These are phyloP conservation scores for Yarrowia sp. DNA, from an alignment of 805 yeast genomes.

Conservation along the genomic window DNA sequence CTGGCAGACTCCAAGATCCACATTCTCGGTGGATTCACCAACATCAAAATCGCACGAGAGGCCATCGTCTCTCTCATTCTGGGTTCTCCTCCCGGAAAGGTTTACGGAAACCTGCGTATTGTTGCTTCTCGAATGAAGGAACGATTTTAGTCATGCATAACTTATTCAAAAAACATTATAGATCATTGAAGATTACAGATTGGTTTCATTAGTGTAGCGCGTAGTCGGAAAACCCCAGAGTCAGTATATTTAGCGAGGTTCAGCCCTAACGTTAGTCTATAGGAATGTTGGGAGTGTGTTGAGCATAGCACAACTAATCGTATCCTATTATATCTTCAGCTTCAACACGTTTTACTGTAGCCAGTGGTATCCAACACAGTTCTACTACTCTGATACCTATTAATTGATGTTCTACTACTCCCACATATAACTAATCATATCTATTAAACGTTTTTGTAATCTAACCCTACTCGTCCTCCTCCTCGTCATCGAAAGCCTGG, in stretches of 20 bases:
- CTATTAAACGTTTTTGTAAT: background rate
- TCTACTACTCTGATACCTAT: too few relatives aligned
- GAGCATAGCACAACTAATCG: too few relatives aligned
- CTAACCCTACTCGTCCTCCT: conserved; percentile 23
- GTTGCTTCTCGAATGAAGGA: conserved; percentile 97
- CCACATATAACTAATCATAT: background rate
- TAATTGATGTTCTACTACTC: too few relatives aligned
- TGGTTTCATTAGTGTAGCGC: too few relatives aligned
- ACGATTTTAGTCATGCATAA: conserved; percentile 56
- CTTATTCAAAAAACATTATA: conserved; percentile 9
- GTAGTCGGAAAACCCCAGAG: too few relatives aligned
- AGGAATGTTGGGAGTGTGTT: too few relatives aligned
- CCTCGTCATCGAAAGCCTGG: conserved; percentile 24
- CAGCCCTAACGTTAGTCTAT: too few relatives aligned
- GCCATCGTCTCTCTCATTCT: conserved; percentile 90
- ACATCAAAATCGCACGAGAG: conserved; percentile 97
- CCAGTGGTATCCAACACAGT: too few relatives aligned
- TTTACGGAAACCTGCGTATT: conserved; percentile 93
- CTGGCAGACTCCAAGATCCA: conserved; percentile 96
- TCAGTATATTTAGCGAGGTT: too few relatives aligned
- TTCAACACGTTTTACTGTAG: too few relatives aligned
- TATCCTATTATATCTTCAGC: too few relatives aligned
- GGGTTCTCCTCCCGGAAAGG: conserved; percentile 98
- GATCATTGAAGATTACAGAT: background rate
- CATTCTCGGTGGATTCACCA: conserved; percentile 94